Percentiles rank a stretch among this genome's conserved stretches.
phyloP scores from a whole-genome alignment of 2,329 filamentous ascomycete genomes.

The Grosmannia huntii region DNA sequence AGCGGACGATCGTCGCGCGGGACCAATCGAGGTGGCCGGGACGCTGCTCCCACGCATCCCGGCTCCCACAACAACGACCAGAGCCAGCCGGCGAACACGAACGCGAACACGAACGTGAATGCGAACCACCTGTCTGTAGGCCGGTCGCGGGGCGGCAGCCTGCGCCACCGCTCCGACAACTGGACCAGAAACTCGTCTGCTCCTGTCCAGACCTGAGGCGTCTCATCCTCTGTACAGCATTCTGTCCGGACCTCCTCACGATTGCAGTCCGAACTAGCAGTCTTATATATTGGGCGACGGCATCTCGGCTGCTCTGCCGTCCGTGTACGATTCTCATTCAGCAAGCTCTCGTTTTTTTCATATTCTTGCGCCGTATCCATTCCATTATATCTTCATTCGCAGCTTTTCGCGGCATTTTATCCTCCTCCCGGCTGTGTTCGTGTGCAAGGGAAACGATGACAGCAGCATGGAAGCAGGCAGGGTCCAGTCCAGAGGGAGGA shows the following conservation, averaged over 20 bases:
- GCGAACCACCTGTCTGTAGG: slow-evolving; percentile 2
- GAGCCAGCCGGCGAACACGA: neutral
- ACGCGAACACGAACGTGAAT: too few relatives aligned
- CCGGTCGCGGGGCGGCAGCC: slow-evolving; percentile 5
- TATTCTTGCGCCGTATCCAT: neutral
- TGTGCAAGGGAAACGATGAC: neutral
- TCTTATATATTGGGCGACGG: neutral
- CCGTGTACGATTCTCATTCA: neutral
- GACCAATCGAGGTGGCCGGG: slow-evolving; percentile 5
- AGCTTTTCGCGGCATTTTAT: neutral
- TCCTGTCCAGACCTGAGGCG: slow-evolving; percentile 5
- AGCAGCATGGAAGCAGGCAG: neutral
- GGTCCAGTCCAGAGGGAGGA: neutral
- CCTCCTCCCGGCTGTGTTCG: neutral
- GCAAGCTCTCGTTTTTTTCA: neutral
- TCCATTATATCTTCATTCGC: neutral
- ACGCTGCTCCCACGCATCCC: slow-evolving; percentile 5
- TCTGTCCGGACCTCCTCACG: too few relatives aligned
- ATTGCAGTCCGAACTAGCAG: neutral
- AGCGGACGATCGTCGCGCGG: slow-evolving; percentile 1
- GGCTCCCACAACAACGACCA: slow-evolving; percentile 9
- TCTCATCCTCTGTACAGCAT: neutral
- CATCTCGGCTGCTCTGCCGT: neutral
- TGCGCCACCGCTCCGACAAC: slow-evolving; percentile 9
- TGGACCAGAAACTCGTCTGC: slow-evolving; percentile 7